Base-by-base conservation (phyloP, 2,329 filamentous ascomycete genomes). In the Immersiporthe knoxdaviesiana region DNA sequence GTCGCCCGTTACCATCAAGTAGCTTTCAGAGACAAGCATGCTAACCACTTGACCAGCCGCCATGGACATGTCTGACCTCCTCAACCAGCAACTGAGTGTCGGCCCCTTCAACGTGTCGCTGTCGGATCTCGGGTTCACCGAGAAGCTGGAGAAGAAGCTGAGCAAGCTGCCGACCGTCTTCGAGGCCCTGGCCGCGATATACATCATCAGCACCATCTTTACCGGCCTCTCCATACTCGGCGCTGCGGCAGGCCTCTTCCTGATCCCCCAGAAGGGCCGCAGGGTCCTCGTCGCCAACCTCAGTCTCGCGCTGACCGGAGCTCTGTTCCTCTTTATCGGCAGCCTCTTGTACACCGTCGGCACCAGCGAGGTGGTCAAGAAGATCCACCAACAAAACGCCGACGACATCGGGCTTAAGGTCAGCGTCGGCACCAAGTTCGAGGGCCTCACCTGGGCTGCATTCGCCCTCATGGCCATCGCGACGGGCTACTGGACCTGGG, bases 81-180 rank as follows among this genome's bases (percentile, higher is more conserved):
- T 88, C 30, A 80, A 85, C 75, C 76, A 79, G 50, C 79, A 86
- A 70, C 80, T 87, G 52, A 72, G 77, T 14, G 68, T 81, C n/a
- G 83, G 84, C 1, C 81, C 82, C 14, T 74, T 85, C 27, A 71
- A 81, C 67, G 71, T 86, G 72, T 82, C 79, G 67, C 77, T 85
- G 27, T 78, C 79, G 71, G 80, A 83, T 63, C 76, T 87, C n/a
- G 75, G 81, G 69, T 81, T 83, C 74, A 81, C 82, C 18, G 72
- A 80, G 8, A 78, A 77, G 41, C 79, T 88, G 68, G 79, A 83
- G 69, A 76, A 82, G 56, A 80, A 81, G n/a, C 74, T 88, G 72
- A 78, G 84, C 76, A 76, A 79, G n/a, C 77, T 87, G 74, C 86
- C 87, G 74, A 75, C 76, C 21, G 78, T 81, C n/a, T 79, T 87